These are phyloP conservation scores for Plectosphaerella plurivora DNA, from an alignment of 2,329 filamentous ascomycete species.

Conservation along the genomic window DNA sequence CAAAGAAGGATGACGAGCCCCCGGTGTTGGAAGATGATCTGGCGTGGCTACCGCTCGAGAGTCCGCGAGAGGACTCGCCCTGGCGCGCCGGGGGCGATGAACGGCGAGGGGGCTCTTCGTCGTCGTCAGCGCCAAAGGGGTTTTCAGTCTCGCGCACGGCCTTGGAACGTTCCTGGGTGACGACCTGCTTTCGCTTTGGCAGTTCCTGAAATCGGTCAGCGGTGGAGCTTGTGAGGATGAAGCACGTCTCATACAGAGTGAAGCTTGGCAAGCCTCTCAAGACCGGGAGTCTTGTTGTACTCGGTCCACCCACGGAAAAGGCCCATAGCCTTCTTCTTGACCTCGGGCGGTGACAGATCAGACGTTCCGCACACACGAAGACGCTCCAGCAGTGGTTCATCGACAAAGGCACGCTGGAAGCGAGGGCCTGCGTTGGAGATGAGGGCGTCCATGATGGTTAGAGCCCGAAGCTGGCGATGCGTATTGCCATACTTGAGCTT, in stretches of 20 bases:
- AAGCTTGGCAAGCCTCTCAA: slow-evolving; percentile 74
- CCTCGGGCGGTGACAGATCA: slow-evolving; percentile 75
- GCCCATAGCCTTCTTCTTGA: slow-evolving; percentile 83
- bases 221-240: background rate
- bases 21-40: slow-evolving; percentile 34
- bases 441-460: slow-evolving; percentile 85
- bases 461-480: slow-evolving; percentile 86
- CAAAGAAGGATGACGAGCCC: slow-evolving; percentile 33
- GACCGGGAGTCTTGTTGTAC: slow-evolving; percentile 75
- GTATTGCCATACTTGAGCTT: slow-evolving; percentile 97
- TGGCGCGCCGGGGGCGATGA: slow-evolving; percentile 2
- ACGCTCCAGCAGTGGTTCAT: slow-evolving; percentile 88
- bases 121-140: slow-evolving; percentile 64
- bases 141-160: slow-evolving; percentile 78
- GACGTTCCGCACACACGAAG: slow-evolving; percentile 84
- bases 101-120: slow-evolving; percentile 37
- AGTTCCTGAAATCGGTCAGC: slow-evolving; percentile 42
- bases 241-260: slow-evolving; percentile 49
- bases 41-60: slow-evolving; percentile 25
- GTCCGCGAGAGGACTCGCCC: slow-evolving; percentile 13
- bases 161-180: slow-evolving; percentile 73
- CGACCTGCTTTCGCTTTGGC: slow-evolving; percentile 64
- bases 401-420: slow-evolving; percentile 83
- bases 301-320: slow-evolving; percentile 87
- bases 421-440: slow-evolving; percentile 89